A percentile compares a stretch with the other conserved stretches of the same genome.
These are phyloP conservation scores for Astragalus membranaceus DNA, from an alignment of 306 rosid species.

Conservation along the genomic window DNA sequence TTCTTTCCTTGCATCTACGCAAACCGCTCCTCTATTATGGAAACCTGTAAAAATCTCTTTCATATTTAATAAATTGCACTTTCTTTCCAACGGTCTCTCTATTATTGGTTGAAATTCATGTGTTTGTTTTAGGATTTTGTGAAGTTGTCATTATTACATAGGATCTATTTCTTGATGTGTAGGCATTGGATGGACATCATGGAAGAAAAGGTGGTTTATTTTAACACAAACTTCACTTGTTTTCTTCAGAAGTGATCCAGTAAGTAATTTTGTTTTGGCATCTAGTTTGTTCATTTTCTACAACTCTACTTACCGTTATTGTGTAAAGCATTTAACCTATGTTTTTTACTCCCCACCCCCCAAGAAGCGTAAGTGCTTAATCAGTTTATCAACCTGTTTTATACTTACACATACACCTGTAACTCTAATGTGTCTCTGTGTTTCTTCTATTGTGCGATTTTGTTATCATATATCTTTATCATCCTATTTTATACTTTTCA, in stretches of 20 bases:
- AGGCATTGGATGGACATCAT: conserved; percentile 99
- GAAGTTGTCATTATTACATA: conserved; percentile 1
- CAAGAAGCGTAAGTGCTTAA: too few relatives aligned
- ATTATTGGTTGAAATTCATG: too few relatives aligned
- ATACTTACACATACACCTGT: neutral
- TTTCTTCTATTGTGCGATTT: neutral
- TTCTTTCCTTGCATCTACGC: neutral
- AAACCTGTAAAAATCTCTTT: neutral
- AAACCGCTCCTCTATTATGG: neutral
- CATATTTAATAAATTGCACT: neutral
- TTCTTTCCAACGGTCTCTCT: too few relatives aligned
- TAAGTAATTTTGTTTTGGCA: conserved; percentile 45
- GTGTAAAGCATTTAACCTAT: neutral
- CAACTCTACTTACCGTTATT: neutral
- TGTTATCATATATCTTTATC: neutral
- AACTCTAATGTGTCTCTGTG: neutral
- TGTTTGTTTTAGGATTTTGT: too few relatives aligned
- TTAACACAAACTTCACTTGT: conserved; percentile 85
- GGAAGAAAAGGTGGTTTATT: conserved; percentile 99
- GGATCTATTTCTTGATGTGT: conserved; percentile 15
- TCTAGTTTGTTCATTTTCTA: neutral
- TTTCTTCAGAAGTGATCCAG: conserved; percentile 98
- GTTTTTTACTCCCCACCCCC: too few relatives aligned
- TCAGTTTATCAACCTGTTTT: too few relatives aligned
- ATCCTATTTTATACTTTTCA: conserved; percentile 23